Conservation (phyloP, 2,329 filamentous ascomycete species). For the Stemphylium vesicarium region DNA sequence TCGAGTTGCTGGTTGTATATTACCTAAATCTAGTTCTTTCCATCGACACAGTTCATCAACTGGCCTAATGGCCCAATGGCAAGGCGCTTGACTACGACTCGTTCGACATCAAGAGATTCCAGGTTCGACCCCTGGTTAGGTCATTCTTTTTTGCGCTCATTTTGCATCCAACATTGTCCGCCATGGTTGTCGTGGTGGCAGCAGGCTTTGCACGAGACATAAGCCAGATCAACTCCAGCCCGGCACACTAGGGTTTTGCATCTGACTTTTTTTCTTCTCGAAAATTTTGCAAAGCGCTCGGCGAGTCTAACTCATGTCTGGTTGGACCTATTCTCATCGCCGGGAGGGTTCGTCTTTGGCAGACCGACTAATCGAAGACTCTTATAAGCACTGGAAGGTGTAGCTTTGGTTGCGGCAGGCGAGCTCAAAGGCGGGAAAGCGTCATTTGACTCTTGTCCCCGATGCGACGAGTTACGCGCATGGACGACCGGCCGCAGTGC, state of each 20-base stretch:
- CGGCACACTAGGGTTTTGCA: background rate
- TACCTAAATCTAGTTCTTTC: rapidly evolving
- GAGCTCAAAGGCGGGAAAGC: background rate
- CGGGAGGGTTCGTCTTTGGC: background rate
- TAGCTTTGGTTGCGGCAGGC: background rate
- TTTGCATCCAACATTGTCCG: background rate
- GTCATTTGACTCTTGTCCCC: background rate
- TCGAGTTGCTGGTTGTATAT: rapidly evolving
- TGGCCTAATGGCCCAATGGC: slow-evolving; percentile 59
- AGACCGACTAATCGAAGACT: background rate
- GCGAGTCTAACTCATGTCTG: background rate
- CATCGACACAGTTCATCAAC: background rate
- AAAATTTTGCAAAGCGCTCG: too few species aligned
- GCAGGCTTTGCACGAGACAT: too few species aligned
- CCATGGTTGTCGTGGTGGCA: too few species aligned
- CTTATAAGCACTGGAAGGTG: background rate
- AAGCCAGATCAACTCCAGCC: too few species aligned
- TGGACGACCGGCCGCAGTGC: background rate
- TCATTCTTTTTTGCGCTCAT: background rate
- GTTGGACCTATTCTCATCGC: background rate
- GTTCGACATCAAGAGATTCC: slow-evolving; percentile 7
- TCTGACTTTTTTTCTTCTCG: background rate
- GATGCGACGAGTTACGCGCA: background rate
- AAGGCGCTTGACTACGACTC: slow-evolving; percentile 63
- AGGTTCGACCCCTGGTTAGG: slow-evolving; percentile 8